phyloP scores from a whole-genome alignment of 2,329 filamentous ascomycete species.

The Cladobotryum mycophilum region DNA sequence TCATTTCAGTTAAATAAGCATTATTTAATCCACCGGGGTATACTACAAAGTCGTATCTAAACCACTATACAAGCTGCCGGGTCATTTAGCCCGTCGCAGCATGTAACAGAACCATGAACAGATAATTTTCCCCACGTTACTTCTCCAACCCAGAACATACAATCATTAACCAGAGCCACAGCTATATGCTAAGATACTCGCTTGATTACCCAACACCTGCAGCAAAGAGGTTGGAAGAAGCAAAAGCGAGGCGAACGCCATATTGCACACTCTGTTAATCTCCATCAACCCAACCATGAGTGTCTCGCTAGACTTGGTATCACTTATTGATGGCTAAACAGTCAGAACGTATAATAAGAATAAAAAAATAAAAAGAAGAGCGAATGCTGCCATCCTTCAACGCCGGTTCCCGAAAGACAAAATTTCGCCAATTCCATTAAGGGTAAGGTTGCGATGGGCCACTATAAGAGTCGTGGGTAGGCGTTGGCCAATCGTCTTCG shows the following conservation, averaged over 20 bases:
- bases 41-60: conserved; percentile 32
- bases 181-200: conserved; percentile 18
- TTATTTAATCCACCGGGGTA: conserved; percentile 32
- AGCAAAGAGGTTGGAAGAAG: conserved; percentile 5
- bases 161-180: conserved; percentile 6
- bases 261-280: background rate
- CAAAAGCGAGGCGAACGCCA: background rate
- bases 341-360: conserved; percentile 3
- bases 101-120: conserved; percentile 19
- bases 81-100: conserved; percentile 14
- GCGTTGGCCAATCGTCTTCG: conserved; percentile 90
- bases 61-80: conserved; percentile 23
- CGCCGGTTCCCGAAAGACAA: conserved; percentile 16
- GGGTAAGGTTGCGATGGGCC: conserved; percentile 8
- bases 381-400: conserved; percentile 18
- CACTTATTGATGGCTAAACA: conserved; percentile 6
- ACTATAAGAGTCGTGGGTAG: conserved; percentile 36
- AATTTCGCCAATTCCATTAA: conserved; percentile 5
- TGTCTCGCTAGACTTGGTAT: conserved; percentile 13
- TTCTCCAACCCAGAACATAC: conserved; percentile 13
- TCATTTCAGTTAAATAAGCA: conserved; percentile 17
- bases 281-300: conserved; percentile 10
- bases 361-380: conserved; percentile 13
- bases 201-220: conserved; percentile 19
- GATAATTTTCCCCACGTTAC: conserved; percentile 15